Evolutionary conservation across 192 early-diverging fungal genomes (phyloP).

Genomic region (Spizellomyces sp.): DNA sequence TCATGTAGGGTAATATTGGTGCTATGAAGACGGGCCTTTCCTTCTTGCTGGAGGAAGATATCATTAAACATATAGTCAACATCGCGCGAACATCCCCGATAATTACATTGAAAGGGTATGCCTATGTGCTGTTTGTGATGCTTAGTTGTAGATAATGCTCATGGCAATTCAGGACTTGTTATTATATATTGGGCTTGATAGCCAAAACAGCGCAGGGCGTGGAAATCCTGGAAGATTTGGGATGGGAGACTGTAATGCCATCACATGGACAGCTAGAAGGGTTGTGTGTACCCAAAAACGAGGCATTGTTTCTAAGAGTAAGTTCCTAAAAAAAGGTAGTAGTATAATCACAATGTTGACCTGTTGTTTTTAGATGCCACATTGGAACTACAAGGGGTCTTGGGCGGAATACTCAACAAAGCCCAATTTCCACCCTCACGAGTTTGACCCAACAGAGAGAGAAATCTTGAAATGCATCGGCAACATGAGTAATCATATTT

Average conservation of each 20-base stretch:
- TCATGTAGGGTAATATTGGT: slow-evolving; percentile 72
- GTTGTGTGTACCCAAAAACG: slow-evolving; percentile 68
- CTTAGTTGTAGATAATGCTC: background rate
- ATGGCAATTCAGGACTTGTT: slow-evolving; percentile 63
- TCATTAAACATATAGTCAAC: slow-evolving; percentile 70
- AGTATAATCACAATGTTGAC: background rate
- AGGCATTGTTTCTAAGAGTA: slow-evolving; percentile 65
- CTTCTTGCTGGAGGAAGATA: slow-evolving; percentile 71
- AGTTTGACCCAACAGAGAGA: slow-evolving; percentile 51
- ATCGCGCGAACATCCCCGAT: slow-evolving; percentile 69
- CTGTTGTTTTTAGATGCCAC: slow-evolving; percentile 33
- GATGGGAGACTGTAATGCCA: slow-evolving; percentile 72
- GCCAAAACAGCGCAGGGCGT: slow-evolving; percentile 69
- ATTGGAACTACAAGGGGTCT: slow-evolving; percentile 45
- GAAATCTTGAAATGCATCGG: slow-evolving; percentile 74
- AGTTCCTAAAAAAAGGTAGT: background rate
- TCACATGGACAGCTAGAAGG: slow-evolving; percentile 54
- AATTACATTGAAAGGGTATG: slow-evolving; percentile 76
- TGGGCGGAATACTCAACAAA: slow-evolving; percentile 28
- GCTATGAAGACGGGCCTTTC: slow-evolving; percentile 64
- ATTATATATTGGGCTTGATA: slow-evolving; percentile 72
- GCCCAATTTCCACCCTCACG: slow-evolving; percentile 6
- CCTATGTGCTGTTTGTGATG: background rate
- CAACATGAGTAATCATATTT: slow-evolving; percentile 81
- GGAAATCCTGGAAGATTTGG: slow-evolving; percentile 69